Conservation (phyloP, 371 early-diverging fungal genomes). For the Rhizopus sp. region DNA sequence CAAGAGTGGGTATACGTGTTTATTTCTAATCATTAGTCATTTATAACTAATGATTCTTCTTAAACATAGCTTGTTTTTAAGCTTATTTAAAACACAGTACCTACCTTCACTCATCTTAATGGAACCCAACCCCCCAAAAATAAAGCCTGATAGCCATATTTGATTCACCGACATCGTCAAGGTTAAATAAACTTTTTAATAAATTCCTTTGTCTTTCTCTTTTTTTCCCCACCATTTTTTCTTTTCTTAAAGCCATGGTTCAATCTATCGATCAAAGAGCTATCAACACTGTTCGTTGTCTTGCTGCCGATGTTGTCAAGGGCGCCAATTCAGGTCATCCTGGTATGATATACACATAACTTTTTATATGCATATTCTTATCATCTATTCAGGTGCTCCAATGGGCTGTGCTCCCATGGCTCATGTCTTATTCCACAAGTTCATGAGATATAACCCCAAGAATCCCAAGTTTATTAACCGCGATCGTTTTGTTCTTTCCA, state of each 20-base stretch:
- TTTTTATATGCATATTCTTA: not conserved
- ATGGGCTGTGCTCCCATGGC: slow-evolving; percentile 99
- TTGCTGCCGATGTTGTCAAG: slow-evolving; percentile 95
- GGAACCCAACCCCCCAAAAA: slow-evolving; percentile 3
- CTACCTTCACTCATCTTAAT: no score
- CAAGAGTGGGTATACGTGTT: not conserved
- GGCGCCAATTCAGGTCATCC: slow-evolving; percentile 98
- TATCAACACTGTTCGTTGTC: slow-evolving; percentile 92
- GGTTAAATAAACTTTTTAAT: not conserved
- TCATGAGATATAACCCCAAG: slow-evolving; percentile 83
- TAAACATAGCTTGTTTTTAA: no score
- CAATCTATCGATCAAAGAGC: slow-evolving; percentile 64
- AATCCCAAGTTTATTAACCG: slow-evolving; percentile 90
- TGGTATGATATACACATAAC: slow-evolving; percentile 50
- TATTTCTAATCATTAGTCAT: no score
- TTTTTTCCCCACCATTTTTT: not conserved
- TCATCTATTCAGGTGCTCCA: slow-evolving; percentile 76
- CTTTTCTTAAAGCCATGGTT: slow-evolving; percentile 31
- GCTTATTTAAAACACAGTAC: no score
- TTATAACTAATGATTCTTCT: no score
- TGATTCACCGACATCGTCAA: slow-evolving; percentile 1
- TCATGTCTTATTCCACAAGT: slow-evolving; percentile 87
- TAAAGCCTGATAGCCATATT: not conserved
- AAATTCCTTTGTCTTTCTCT: not conserved
- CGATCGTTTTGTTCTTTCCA: slow-evolving; percentile 98